Evolutionary conservation across 2,329 filamentous ascomycete species (phyloP), one percentile per base, ranked within the genome.

Genomic region (Penicillium sp.): DNA sequence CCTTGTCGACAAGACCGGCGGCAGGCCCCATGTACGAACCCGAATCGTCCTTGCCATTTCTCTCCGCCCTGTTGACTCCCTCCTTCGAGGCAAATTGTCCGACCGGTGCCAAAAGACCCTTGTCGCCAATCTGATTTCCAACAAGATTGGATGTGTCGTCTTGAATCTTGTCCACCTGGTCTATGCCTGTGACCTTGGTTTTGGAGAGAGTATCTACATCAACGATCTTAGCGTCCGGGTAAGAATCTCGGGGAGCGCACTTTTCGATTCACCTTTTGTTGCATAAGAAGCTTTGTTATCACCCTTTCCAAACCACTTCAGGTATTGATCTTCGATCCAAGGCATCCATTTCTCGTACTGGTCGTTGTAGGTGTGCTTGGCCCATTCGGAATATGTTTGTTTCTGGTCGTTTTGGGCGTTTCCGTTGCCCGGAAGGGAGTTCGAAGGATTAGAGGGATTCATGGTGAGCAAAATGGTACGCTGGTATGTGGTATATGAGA

Each of bases 281-380:
- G 79, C 79, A 65, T 85, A 85, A 25, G 78, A 81, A 6, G 82
- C 78, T 71, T 85, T 85, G 74, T 85, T 85, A 61, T 85, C 83
- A 2, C 70, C 71, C 43, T 82, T 84, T 55, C 81, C 82, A 69
- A 85, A 85, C 81, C 81, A 84, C 61, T 76, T 78, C 38, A 85
- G 71, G 64, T 84, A 85, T 68, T 83, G 76, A 68, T 85, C 83
- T 67, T 85, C 83, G 46, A 85, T 77, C 83, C 83, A 85, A 0
- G 83, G 83, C 73, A 84, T 78, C 83, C 83, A 85, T 62, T 75
- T 81, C 62, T 85, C 82, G 64, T 85, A 84, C 68, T 84, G 78
- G 42, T 79, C 70, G 68, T 83, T 81, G 74, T 84, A 84, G 51
- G 77, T 77, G 28, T 82, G 70, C 57, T 75, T 75, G 25, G 77